Base-by-base conservation (phyloP, 192 early-diverging fungal genomes). In the Pilobolus umbonatus region DNA sequence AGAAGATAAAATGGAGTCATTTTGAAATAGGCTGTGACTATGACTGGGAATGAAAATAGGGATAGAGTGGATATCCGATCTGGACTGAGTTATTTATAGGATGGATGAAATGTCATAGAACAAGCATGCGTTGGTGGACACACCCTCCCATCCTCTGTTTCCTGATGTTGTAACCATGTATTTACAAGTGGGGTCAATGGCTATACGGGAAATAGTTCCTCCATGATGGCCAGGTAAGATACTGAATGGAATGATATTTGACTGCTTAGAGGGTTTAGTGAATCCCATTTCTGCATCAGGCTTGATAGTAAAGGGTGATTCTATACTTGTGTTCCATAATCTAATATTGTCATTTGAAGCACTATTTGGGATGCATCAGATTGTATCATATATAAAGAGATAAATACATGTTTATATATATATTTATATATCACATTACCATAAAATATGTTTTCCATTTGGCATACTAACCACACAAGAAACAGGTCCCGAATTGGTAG, bases 171-270 rank as follows among this genome's bases (percentile, higher is more conserved):
- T 95, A 22, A 99, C 78, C 91, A 99, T 83, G 46, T 86, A 96
- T 24, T 79, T 76, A 43, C 83, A 84, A 4, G 77, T 71, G 19
- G 78, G 74, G 68, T 95, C 93, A 42, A 94, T 79, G 87, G 86
- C 60, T 45, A 91, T 73, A 25, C 71, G 75, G 1, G 94, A 95
- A 14, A 95, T 78, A 11, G 82, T 76, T 11, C 90, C 91, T 22
- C 93, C 93, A 52, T 94, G 93, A 65, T 98, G 95, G 0, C 95
- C 97, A 2, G 97, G 88, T 28, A 99, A 76, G 61, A 99, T 90
- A 49, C 85, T 83, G 72, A 98, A 99, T 51, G 93, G 92, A 51
- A 93, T 67, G 1, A 60, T 31, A 0, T 60, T 68, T 26, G 64
- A 64, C 11, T 28, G 28, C 26, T 60, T 67, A 1, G 60, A 45